Evolutionary conservation across 164 flowering plant genomes (phyloP), one percentile per base, ranked within the genome.

Genomic region (Piper betle): DNA sequence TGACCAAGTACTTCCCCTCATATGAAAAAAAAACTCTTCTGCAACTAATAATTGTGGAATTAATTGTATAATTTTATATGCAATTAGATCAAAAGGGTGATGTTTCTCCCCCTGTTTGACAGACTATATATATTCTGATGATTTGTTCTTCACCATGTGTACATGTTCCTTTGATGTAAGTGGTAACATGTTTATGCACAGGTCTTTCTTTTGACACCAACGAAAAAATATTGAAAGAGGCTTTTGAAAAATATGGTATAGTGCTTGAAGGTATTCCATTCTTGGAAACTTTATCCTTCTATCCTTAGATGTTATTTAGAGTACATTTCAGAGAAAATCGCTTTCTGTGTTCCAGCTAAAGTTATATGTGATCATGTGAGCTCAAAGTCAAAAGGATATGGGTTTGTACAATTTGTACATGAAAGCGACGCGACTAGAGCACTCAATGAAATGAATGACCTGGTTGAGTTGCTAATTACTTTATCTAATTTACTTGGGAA

Each of bases 181-280:
- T 10, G 8, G 50, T 15, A 3, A 8, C 12, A 2, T 43, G 12
- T 8, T 43, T 15, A 43, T 43, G 50, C 57, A 20, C 78, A 86
- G 93, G 93, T 50, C 84, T 86, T 63, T 82, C 84, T 8, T 79
- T 75, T 64, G 87, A 86, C 68, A 82, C 89, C 57, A 86, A 86
- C 58, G 94, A 86, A 69, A 52, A 73, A 46, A 75, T 81, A 38
- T 62, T 86, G 43, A 80, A 72, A 62, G 74, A 78, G 54, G 82
- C 81, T 58, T 84, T 86, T 69, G 74, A 58, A 33, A 58, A 70
- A 57, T 57, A 74, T 55, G 89, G 94, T 61, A 80, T 82, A 66
- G 66, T 86, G 11, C 63, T 80, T 53, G 81, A 81, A 78, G 94
- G 94, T 82, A 76, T 54, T 58, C 0, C 38, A 25, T 33, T 40